A percentile compares a stretch with the other conserved stretches of the same genome.
Conservation (phyloP, 192 early-diverging fungal species). For the Backusella morwellensis region DNA sequence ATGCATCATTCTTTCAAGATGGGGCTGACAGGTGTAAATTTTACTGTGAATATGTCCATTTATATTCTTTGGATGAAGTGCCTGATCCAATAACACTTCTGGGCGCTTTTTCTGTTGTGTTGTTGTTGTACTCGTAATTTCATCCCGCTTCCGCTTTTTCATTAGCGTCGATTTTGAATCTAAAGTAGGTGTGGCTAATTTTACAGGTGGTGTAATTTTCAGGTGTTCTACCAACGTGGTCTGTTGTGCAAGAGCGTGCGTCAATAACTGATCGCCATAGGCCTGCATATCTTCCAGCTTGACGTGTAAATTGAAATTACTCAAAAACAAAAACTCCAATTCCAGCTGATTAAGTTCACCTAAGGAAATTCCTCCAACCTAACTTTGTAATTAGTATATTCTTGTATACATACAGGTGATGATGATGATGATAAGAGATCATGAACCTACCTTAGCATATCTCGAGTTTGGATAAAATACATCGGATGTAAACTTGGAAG, state of each 20-base stretch:
- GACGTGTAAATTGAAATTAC: slow-evolving; percentile 68
- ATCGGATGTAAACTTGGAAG: slow-evolving; percentile 75
- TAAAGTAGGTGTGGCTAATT: slow-evolving; percentile 3
- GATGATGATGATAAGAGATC: not conserved
- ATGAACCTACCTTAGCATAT: slow-evolving; percentile 58
- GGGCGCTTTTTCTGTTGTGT: not conserved
- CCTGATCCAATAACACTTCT: not conserved
- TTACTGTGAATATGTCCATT: not conserved
- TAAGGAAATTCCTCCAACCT: slow-evolving; percentile 73
- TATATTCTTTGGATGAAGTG: not conserved
- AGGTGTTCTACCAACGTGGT: not conserved
- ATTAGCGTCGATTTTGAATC: not conserved
- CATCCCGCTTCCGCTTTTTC: not conserved
- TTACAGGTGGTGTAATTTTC: not conserved
- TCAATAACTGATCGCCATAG: slow-evolving; percentile 61
- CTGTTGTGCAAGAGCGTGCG: slow-evolving; percentile 17
- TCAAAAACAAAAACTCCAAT: slow-evolving; percentile 70
- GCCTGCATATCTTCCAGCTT: slow-evolving; percentile 57
- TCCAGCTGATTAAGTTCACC: slow-evolving; percentile 74
- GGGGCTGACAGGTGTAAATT: not conserved
- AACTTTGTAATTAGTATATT: not conserved
- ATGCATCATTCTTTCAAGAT: not conserved
- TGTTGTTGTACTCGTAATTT: not conserved
- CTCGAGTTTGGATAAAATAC: slow-evolving; percentile 71
- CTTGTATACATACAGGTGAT: not conserved